phyloP scores from a whole-genome alignment of 352 stramenopile species.

The Blastocystis sp. region DNA sequence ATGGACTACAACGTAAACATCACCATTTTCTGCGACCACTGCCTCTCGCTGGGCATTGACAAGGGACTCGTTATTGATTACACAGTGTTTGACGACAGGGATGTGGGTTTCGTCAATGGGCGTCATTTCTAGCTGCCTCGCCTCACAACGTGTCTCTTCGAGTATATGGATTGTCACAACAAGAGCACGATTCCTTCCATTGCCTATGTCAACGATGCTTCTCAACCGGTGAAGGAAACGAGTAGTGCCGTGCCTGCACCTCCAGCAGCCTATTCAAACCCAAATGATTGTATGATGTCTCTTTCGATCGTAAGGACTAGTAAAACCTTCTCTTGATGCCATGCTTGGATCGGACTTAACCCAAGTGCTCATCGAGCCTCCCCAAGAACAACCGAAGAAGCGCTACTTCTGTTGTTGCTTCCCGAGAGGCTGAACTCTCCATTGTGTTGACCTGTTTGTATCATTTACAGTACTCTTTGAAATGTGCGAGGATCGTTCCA shows the following conservation, averaged over 20 bases:
- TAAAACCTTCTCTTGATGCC: no score
- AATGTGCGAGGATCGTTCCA: no score
- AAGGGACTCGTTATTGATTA: constrained; percentile 5
- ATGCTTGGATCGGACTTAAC: background rate
- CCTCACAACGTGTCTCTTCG: constrained; percentile 48
- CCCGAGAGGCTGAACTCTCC: background rate
- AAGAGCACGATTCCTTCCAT: background rate
- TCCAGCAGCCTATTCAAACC: no score
- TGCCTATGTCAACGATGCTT: no score
- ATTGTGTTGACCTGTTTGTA: constrained; percentile 21
- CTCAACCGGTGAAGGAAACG: no score
- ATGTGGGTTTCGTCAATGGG: background rate
- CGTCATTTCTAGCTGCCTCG: constrained; percentile 9
- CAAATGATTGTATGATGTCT: no score
- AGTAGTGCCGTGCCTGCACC: no score
- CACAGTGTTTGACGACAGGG: constrained; percentile 60
- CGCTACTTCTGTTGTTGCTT: constrained; percentile 25
- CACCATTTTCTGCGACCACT: constrained; percentile 50
- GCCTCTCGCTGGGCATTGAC: constrained; percentile 33
- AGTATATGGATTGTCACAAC: constrained; percentile 67
- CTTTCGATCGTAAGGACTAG: no score
- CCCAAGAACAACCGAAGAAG: background rate
- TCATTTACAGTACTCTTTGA: background rate
- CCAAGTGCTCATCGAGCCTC: background rate
- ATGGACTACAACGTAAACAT: constrained; percentile 62